phyloP scores from a whole-genome alignment of 495 filamentous ascomycete species.

The Clavariopsis aquatica region DNA sequence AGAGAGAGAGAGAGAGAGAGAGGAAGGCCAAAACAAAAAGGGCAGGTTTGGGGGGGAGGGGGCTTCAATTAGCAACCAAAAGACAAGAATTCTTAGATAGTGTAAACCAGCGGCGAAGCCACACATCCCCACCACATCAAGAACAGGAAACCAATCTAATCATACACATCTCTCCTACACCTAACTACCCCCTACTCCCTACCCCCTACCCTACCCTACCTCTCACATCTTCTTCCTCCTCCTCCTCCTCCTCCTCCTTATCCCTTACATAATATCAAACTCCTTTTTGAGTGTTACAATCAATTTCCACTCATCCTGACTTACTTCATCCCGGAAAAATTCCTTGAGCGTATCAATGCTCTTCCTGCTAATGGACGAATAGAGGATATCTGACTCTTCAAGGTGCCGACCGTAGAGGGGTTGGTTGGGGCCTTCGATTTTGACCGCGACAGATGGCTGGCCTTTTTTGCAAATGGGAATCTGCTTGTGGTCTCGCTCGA shows the following conservation, averaged over 20 bases:
- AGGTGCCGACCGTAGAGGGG: slow-evolving; percentile 93
- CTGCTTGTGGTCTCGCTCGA: slow-evolving; percentile 97
- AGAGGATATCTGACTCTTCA: slow-evolving; percentile 88
- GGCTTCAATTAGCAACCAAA: background rate
- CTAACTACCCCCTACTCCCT: background rate
- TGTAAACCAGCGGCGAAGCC: background rate
- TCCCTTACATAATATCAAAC: slow-evolving; percentile 70
- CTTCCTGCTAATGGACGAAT: slow-evolving; percentile 79
- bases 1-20: no score
- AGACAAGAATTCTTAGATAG: no score
- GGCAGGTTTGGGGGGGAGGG: no score
- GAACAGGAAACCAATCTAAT: background rate
- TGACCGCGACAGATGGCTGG: slow-evolving; percentile 93
- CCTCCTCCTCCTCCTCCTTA: background rate
- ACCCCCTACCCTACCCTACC: background rate
- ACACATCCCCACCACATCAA: background rate
- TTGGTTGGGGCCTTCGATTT: slow-evolving; percentile 95
- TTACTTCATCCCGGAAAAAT: slow-evolving; percentile 87
- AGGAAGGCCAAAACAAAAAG: no score
- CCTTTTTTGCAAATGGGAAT: slow-evolving; percentile 90
- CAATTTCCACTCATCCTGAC: slow-evolving; percentile 88
- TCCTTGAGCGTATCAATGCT: slow-evolving; percentile 96
- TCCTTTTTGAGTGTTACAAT: slow-evolving; percentile 92
- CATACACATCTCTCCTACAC: background rate
- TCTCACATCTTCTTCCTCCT: background rate